phyloP scores from a whole-genome alignment of 2,329 filamentous ascomycete genomes.

The Tolypocladium ovalisporum region DNA sequence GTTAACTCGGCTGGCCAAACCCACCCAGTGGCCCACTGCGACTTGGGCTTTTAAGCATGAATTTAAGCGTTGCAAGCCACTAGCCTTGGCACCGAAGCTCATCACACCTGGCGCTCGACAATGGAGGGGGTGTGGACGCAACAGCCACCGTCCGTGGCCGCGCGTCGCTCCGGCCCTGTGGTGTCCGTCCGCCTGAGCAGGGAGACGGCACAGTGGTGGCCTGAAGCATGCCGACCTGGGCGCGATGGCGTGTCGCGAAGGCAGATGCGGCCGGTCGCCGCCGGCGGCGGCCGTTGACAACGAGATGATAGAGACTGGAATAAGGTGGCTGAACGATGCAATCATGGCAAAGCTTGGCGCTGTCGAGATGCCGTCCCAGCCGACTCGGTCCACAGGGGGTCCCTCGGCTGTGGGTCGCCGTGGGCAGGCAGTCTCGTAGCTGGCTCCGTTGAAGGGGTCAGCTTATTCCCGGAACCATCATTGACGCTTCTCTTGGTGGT shows the following conservation, averaged over 20 bases:
- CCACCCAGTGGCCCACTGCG: slow-evolving; percentile 1
- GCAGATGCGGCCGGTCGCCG: not conserved
- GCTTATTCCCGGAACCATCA: not conserved
- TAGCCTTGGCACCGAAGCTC: slow-evolving; percentile 25
- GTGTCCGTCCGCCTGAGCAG: not conserved
- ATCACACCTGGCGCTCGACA: slow-evolving; percentile 5
- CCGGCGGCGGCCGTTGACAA: not conserved
- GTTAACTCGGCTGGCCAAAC: slow-evolving; percentile 8
- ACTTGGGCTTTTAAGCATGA: slow-evolving; percentile 33
- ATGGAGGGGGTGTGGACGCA: not conserved
- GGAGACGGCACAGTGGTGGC: not conserved
- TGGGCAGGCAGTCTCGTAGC: slow-evolving; percentile 1
- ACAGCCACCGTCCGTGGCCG: not conserved
- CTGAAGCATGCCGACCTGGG: not conserved
- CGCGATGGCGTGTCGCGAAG: not conserved
- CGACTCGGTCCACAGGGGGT: slow-evolving; percentile 22
- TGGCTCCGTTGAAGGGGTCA: not conserved
- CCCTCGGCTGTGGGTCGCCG: slow-evolving; percentile 1
- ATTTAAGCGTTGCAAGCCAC: slow-evolving; percentile 39
- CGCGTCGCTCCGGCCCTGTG: not conserved
- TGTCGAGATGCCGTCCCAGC: slow-evolving; percentile 26
- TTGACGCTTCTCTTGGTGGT: not conserved
- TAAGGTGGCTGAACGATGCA: not conserved
- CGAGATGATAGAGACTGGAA: not conserved
- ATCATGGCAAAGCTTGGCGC: slow-evolving; percentile 11